Base-by-base conservation (phyloP, 805 yeast species). In the Suhomyces sp. region DNA sequence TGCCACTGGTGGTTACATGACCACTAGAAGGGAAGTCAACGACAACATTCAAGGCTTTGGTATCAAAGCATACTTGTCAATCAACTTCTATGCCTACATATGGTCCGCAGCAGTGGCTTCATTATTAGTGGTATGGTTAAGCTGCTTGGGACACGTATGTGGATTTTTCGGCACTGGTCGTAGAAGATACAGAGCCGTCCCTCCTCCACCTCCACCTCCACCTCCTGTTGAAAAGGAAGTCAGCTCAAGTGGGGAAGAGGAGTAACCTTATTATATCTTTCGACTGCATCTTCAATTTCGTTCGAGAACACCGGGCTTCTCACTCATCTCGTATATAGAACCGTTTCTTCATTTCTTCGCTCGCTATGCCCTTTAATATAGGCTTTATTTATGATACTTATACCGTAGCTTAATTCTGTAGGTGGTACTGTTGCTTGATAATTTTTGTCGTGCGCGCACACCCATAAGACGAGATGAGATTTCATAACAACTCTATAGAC, bases 101-200 rank as follows among this genome's bases (percentile, higher is more conserved):
- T 88, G 93, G 94, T 83, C 82, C 12, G 77, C 85, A 1, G 79
- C 77, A 2, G 85, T 67, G 13, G 82, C 83, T 1, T 55, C 59
- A 2, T 47, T 57, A 36, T 31, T 50, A 15, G 62, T 71, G 27
- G 52, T 67, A 17, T 40, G 71, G 15, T 61, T 74, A 56, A 66
- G 69, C 50, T 63, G 70, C 33, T 60, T 75, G 44, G 80, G 79
- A 13, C 77, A 74, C 57, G 73, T 76, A 56, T 70, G 73, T 51
- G 79, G 79, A 13, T 60, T 71, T 36, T 73, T 69, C 54, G 66
- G 68, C 36, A 61, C 69, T 2, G 66, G 69, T n/a, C 65, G 69
- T 51, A 63, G 54, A 46, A 65, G 60, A 47, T 70, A 64, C 56
- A 66, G 66, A 58, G 40, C 58, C 3, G 57, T 61, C 5, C 44